Conservation (phyloP, 345 rosid species). For the Turnera subulata region DNA sequence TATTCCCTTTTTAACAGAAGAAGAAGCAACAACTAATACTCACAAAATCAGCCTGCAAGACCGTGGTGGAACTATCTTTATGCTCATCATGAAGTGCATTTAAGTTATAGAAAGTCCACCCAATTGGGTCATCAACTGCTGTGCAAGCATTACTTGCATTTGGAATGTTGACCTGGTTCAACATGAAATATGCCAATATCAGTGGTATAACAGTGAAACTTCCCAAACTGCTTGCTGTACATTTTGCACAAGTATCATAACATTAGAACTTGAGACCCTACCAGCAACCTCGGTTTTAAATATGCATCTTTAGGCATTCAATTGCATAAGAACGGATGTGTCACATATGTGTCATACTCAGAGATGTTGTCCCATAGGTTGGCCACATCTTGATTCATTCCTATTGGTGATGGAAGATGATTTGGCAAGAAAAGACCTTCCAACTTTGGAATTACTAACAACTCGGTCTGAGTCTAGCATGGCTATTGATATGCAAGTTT, state of each 20-base stretch:
- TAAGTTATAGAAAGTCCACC: slow-evolving; percentile 57
- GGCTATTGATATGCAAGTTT: not conserved
- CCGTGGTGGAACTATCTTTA: slow-evolving; percentile 29
- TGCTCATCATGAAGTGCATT: slow-evolving; percentile 45
- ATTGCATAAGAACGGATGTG: not conserved
- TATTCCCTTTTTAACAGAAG: too few relatives aligned
- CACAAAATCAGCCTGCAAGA: slow-evolving; percentile 51
- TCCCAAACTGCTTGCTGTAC: not conserved
- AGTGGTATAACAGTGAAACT: too few relatives aligned
- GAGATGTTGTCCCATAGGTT: too few relatives aligned
- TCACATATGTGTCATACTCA: too few relatives aligned
- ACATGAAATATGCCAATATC: not conserved
- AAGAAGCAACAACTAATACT: slow-evolving; percentile 17
- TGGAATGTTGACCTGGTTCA: slow-evolving; percentile 42
- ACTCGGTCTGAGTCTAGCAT: not conserved
- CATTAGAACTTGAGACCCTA: too few relatives aligned
- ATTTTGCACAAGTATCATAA: too few relatives aligned
- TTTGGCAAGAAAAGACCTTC: too few relatives aligned
- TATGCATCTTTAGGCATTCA: not conserved
- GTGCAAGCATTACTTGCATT: slow-evolving; percentile 46
- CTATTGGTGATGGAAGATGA: too few relatives aligned
- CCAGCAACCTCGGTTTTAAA: too few relatives aligned
- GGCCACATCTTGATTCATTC: too few relatives aligned
- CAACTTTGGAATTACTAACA: too few relatives aligned
- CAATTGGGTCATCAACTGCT: slow-evolving; percentile 38